These are phyloP conservation scores for Mucor sp. DNA, from an alignment of 371 early-diverging fungal species.

Conservation along the genomic window DNA sequence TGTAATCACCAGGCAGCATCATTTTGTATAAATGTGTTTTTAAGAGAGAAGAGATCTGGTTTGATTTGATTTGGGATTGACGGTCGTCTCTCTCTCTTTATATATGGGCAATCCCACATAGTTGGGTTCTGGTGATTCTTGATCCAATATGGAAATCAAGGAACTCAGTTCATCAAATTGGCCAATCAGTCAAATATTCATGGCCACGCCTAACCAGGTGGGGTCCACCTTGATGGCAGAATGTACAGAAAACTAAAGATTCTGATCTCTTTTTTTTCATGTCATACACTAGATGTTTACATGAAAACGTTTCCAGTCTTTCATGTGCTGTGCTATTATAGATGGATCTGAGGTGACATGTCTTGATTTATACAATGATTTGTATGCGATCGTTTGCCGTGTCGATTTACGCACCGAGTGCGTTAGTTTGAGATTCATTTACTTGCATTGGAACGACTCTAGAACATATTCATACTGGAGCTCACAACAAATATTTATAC, in stretches of 20 bases:
- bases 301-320: neutral
- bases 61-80: too few relatives aligned
- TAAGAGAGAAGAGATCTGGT: neutral
- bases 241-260: conserved; percentile 22
- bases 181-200: conserved; percentile 9
- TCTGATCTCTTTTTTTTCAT: conserved; percentile 9
- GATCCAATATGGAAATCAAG: neutral
- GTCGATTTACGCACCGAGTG: too few relatives aligned
- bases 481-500: neutral
- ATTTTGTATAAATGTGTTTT: neutral
- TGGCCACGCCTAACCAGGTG: conserved; percentile 15
- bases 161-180: neutral
- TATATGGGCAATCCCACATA: neutral
- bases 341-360: neutral
- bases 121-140: conserved; percentile 2
- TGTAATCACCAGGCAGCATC: conserved; percentile 55
- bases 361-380: neutral
- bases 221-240: neutral
- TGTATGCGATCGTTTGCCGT: too few relatives aligned
- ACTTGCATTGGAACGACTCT: neutral
- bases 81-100: too few relatives aligned
- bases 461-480: neutral
- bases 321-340: neutral
- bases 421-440: neutral
- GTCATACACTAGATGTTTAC: neutral